These are phyloP conservation scores for Casaregolazyma lundiana DNA, from an alignment of 1,139 yeast genomes.

Conservation along the genomic window DNA sequence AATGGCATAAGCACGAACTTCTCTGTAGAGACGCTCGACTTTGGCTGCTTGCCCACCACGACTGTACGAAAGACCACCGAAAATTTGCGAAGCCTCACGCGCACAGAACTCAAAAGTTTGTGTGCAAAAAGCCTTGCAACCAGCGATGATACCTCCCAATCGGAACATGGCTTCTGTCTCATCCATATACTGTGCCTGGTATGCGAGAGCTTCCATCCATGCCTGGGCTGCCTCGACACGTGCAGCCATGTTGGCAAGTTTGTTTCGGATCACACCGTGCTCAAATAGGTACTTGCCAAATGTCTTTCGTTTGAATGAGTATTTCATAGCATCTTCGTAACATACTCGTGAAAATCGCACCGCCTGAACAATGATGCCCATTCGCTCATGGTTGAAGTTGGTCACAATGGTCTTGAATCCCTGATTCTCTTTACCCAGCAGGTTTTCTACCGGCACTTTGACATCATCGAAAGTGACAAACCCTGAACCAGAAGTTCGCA, in stretches of 20 bases:
- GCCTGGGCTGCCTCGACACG: slow-evolving; percentile 38
- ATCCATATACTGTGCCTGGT: slow-evolving; percentile 35
- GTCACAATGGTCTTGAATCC: slow-evolving; percentile 44
- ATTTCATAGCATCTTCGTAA: slow-evolving; percentile 40
- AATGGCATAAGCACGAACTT: slow-evolving; percentile 41
- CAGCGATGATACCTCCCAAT: slow-evolving; percentile 45
- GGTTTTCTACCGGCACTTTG: slow-evolving; percentile 42
- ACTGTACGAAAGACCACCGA: slow-evolving; percentile 43
- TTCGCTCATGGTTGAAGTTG: slow-evolving; percentile 43
- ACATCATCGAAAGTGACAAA: slow-evolving; percentile 41
- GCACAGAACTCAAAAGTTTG: slow-evolving; percentile 41
- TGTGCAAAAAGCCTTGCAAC: slow-evolving; percentile 40
- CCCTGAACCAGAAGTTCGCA: slow-evolving; percentile 39
- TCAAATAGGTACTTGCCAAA: slow-evolving; percentile 40
- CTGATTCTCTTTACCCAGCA: slow-evolving; percentile 40
- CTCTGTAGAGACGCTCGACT: slow-evolving; percentile 41
- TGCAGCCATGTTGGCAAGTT: slow-evolving; percentile 41
- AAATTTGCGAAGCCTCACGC: slow-evolving; percentile 43
- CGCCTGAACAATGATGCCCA: slow-evolving; percentile 41
- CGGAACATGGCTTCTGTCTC: slow-evolving; percentile 38
- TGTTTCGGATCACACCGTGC: slow-evolving; percentile 42
- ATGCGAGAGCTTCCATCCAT: slow-evolving; percentile 36
- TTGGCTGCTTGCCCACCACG: slow-evolving; percentile 43
- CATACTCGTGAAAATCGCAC: slow-evolving; percentile 39
- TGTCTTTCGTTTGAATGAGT: slow-evolving; percentile 41